These are phyloP conservation scores for Akanthomyces dipterigenus DNA, from an alignment of 2,329 filamentous ascomycete genomes.

Conservation along the genomic window DNA sequence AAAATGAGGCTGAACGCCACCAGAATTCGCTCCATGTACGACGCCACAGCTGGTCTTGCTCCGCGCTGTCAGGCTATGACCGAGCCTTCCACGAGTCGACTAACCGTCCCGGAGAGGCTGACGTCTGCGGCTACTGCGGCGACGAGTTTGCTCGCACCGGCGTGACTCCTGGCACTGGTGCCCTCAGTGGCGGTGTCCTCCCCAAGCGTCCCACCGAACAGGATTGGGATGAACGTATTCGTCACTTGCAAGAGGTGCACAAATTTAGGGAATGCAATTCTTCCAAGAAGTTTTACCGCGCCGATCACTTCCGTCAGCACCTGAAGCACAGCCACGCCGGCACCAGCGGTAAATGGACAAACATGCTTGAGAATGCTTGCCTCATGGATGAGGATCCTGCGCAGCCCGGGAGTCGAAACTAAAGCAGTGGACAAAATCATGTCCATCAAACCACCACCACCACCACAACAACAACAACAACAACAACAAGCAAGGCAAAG, in stretches of 20 bases:
- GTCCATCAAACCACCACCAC: not conserved
- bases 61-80: slow-evolving; percentile 69
- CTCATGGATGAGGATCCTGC: slow-evolving; percentile 77
- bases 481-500: not conserved
- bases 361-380: slow-evolving; percentile 93
- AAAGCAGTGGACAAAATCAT: not conserved
- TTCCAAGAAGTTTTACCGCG: slow-evolving; percentile 94
- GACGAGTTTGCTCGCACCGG: slow-evolving; percentile 68
- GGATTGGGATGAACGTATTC: slow-evolving; percentile 81
- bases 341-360: slow-evolving; percentile 97
- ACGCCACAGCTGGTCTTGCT: slow-evolving; percentile 94
- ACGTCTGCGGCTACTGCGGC: slow-evolving; percentile 92
- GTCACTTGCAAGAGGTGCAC: slow-evolving; percentile 84
- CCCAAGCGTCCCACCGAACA: slow-evolving; percentile 58
- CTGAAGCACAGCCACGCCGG: slow-evolving; percentile 96
- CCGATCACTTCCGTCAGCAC: slow-evolving; percentile 96
- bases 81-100: slow-evolving; percentile 83
- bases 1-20: slow-evolving; percentile 94
- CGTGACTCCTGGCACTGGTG: slow-evolving; percentile 27
- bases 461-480: not conserved
- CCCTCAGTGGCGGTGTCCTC: slow-evolving; percentile 27
- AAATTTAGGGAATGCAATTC: slow-evolving; percentile 98
- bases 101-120: slow-evolving; percentile 56
- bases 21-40: slow-evolving; percentile 92
- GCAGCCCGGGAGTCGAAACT: not conserved